Conservation (phyloP, 345 rosid species). For the Lepidium africanum region DNA sequence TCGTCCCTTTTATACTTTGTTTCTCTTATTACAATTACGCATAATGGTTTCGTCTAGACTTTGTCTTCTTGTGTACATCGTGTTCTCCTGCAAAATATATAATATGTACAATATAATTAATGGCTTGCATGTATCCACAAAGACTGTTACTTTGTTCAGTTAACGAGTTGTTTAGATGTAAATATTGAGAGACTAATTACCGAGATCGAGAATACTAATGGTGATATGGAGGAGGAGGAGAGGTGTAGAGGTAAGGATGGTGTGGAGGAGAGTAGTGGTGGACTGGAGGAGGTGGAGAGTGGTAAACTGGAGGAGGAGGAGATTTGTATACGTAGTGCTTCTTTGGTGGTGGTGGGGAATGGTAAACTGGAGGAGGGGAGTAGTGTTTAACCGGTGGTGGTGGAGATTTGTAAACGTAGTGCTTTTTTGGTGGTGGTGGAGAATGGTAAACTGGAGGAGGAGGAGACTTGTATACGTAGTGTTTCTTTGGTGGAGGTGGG, state of each 20-base stretch:
- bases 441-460: slow-evolving; percentile 24
- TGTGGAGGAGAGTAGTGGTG: slow-evolving; percentile 28
- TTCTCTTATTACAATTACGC: slow-evolving; percentile 18
- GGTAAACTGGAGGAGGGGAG: slow-evolving; percentile 19
- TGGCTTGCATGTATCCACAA: slow-evolving; percentile 3
- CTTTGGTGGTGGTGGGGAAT: slow-evolving; percentile 26
- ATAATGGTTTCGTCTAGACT: slow-evolving; percentile 5
- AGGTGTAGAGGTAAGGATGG: slow-evolving; percentile 27
- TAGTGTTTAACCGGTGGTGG: slow-evolving; percentile 21
- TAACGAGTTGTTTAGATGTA: not conserved
- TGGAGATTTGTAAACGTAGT: slow-evolving; percentile 18
- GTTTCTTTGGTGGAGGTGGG: slow-evolving; percentile 19
- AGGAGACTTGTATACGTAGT: slow-evolving; percentile 10
- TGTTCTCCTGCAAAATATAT: slow-evolving; percentile 16
- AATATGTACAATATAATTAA: not conserved
- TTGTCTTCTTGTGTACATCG: slow-evolving; percentile 15
- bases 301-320: slow-evolving; percentile 15
- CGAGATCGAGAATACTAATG: slow-evolving; percentile 15
- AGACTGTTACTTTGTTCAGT: not conserved
- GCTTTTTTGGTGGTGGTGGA: slow-evolving; percentile 25
- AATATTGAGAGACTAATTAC: slow-evolving; percentile 9
- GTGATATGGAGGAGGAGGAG: slow-evolving; percentile 34
- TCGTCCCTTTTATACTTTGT: slow-evolving; percentile 1
- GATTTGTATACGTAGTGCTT: slow-evolving; percentile 8
- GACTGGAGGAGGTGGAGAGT: slow-evolving; percentile 23